Evolutionary conservation across 1,139 yeast species (phyloP).

Genomic region (Pichia sp.): DNA sequence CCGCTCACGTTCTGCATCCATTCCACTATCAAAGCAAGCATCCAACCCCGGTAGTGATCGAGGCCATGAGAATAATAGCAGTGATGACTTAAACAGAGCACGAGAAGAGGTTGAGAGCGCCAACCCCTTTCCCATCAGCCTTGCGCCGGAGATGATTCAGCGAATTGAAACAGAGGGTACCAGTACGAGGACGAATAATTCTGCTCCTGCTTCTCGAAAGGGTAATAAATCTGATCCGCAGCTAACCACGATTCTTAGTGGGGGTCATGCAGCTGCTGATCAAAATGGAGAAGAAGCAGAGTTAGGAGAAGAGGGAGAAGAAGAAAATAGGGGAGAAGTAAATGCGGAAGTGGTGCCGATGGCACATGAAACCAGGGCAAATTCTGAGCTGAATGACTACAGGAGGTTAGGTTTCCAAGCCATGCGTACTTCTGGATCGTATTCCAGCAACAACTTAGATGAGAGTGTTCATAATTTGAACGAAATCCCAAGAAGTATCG

Average conservation of each 20-base stretch:
- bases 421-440: background rate
- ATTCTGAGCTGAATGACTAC: background rate
- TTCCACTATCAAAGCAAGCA: slow-evolving; percentile 2
- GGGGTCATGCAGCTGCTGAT: background rate
- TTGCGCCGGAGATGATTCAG: background rate
- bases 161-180: background rate
- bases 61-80: background rate
- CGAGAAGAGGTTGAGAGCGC: slow-evolving; percentile 1
- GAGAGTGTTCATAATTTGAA: background rate
- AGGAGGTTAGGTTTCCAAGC: background rate
- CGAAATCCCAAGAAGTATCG: background rate
- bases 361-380: background rate
- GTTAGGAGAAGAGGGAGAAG: background rate
- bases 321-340: too few species aligned
- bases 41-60: slow-evolving; percentile 1
- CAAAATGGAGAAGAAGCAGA: background rate
- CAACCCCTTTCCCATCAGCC: slow-evolving; percentile 3
- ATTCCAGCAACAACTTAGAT: too few species aligned
- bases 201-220: background rate
- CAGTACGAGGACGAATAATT: background rate
- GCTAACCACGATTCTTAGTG: slow-evolving; percentile 1
- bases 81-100: background rate
- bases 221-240: slow-evolving; percentile 2
- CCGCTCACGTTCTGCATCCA: slow-evolving; percentile 11
- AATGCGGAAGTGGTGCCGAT: too few species aligned